Conservation (phyloP, 2,329 filamentous ascomycete genomes). For the Trichoderma endophyticum region DNA sequence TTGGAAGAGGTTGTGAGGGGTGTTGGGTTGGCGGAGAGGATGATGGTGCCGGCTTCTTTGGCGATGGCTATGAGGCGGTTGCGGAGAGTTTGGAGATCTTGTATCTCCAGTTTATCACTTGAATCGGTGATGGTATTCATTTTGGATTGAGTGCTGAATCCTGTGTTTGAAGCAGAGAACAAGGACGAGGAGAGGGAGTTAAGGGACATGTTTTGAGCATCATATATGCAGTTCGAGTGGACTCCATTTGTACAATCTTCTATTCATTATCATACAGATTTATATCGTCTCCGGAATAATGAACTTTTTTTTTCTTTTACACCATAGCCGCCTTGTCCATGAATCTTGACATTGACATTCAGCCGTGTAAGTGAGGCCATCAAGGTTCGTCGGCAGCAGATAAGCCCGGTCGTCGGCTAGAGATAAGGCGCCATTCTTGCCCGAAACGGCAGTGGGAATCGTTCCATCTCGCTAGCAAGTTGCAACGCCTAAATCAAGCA, state of each 20-base stretch:
- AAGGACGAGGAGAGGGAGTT: not conserved
- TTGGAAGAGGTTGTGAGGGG: not conserved
- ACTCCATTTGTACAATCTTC: not conserved
- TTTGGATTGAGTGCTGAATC: not conserved
- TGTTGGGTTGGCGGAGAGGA: not conserved
- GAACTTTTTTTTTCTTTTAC: not conserved
- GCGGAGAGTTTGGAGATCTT: not conserved
- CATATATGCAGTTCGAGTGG: not conserved
- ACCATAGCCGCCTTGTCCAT: not conserved
- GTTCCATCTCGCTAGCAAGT: not conserved
- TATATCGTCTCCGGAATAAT: not conserved
- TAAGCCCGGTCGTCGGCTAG: not conserved
- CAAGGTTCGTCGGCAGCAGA: conserved; percentile 6
- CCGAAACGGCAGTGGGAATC: not conserved
- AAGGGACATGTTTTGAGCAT: not conserved
- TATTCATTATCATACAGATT: not conserved
- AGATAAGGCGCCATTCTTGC: not conserved
- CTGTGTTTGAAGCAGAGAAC: not conserved
- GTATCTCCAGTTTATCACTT: not conserved
- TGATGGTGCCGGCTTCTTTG: not conserved
- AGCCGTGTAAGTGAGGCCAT: not conserved
- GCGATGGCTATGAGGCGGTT: not conserved
- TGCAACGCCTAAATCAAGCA: not conserved
- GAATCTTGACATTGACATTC: not conserved
- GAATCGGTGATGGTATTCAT: not conserved